Evolutionary conservation across 2,329 filamentous ascomycete genomes (phyloP).

Genomic region (Diaporthe sp.): DNA sequence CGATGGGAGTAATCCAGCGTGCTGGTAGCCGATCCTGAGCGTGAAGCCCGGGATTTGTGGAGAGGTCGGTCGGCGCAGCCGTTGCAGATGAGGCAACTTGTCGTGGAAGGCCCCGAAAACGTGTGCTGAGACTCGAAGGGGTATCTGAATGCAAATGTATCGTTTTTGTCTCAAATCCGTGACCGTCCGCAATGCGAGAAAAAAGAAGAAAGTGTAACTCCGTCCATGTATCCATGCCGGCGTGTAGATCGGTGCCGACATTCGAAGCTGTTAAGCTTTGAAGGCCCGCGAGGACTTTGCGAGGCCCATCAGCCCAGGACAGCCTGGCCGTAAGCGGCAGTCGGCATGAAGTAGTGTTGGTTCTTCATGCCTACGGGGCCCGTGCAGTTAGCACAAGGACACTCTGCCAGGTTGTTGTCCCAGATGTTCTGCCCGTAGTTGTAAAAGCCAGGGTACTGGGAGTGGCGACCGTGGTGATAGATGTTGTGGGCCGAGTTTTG

Average conservation of each 20-base stretch:
- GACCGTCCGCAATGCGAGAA: constrained; percentile 40
- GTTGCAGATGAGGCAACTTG: constrained; percentile 2
- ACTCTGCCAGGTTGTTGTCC: constrained; percentile 66
- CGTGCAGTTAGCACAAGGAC: constrained; percentile 63
- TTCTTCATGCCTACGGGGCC: constrained; percentile 60
- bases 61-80: neutral
- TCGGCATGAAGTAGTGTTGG: constrained; percentile 60
- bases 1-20: constrained; percentile 2
- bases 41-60: neutral
- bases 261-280: neutral
- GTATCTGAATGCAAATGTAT: constrained; percentile 43
- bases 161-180: constrained; percentile 42
- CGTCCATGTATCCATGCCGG: constrained; percentile 34
- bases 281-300: neutral
- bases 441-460: constrained; percentile 59
- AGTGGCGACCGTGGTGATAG: constrained; percentile 59
- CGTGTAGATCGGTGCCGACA: constrained; percentile 8
- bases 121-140: constrained; percentile 40
- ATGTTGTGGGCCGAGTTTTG: constrained; percentile 53
- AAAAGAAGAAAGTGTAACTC: constrained; percentile 36
- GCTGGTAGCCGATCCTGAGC: neutral
- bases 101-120: constrained; percentile 26
- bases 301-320: constrained; percentile 62
- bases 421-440: constrained; percentile 63
- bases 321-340: constrained; percentile 65